Conservation (phyloP, 2,329 filamentous ascomycete genomes). For the Talaromyces sp. region DNA sequence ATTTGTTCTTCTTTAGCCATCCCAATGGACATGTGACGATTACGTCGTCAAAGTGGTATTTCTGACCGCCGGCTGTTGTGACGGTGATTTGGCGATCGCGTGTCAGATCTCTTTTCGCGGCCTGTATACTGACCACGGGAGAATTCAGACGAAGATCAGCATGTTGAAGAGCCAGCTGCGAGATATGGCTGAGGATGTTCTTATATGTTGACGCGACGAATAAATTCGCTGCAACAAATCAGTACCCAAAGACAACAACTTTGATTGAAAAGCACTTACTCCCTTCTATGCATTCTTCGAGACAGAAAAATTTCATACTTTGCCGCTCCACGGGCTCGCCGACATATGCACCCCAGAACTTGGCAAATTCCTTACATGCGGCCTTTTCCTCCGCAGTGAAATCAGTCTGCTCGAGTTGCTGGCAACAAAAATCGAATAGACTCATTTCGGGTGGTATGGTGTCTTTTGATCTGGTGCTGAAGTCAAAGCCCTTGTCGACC, state of each 20-base stretch:
- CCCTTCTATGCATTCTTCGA: slow-evolving; percentile 64
- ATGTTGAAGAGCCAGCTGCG: slow-evolving; percentile 43
- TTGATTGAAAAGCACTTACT: slow-evolving; percentile 29
- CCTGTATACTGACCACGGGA: slow-evolving; percentile 38
- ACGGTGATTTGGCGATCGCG: slow-evolving; percentile 40
- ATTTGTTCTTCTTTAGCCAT: slow-evolving; percentile 48
- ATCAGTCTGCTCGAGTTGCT: slow-evolving; percentile 41
- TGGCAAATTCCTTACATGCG: slow-evolving; percentile 50
- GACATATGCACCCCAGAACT: slow-evolving; percentile 62
- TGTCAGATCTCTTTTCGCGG: slow-evolving; percentile 17
- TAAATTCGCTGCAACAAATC: slow-evolving; percentile 48
- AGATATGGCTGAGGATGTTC: slow-evolving; percentile 52
- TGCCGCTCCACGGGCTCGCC: slow-evolving; percentile 57
- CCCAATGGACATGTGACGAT: slow-evolving; percentile 51
- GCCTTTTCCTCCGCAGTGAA: slow-evolving; percentile 40
- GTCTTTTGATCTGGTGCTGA: slow-evolving; percentile 51
- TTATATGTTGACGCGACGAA: slow-evolving; percentile 60
- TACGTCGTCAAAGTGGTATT: slow-evolving; percentile 46
- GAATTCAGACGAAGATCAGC: slow-evolving; percentile 47
- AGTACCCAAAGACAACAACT: not conserved
- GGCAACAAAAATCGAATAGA: slow-evolving; percentile 54
- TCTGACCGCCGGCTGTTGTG: slow-evolving; percentile 33
- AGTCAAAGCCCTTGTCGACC: slow-evolving; percentile 56
- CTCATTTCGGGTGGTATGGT: slow-evolving; percentile 50
- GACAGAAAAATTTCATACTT: slow-evolving; percentile 60